Evolutionary conservation across 257 asterid genomes (phyloP).

Genomic region (Solanum commersonii): DNA sequence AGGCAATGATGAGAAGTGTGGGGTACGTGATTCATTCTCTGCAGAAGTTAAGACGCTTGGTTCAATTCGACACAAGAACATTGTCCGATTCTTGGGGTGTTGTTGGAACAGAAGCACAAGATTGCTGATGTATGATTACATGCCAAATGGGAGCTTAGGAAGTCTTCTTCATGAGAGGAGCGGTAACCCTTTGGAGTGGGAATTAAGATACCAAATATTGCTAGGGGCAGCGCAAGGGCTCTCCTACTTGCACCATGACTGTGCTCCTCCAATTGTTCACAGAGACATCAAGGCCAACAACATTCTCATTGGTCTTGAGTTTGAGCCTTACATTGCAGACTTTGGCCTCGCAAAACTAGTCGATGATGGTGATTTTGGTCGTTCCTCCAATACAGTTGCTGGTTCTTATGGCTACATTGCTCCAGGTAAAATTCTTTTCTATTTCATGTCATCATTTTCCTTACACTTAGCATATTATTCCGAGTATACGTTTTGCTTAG

Average conservation of each 20-base stretch:
- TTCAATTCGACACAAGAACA: conserved; percentile 40
- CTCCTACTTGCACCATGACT: conserved; percentile 38
- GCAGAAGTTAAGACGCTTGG: conserved; percentile 34
- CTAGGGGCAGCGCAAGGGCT: conserved; percentile 40
- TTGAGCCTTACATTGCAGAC: conserved; percentile 41
- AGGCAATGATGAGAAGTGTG: conserved; percentile 15
- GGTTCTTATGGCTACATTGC: conserved; percentile 47
- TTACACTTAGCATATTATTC: neutral
- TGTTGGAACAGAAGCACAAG: conserved; percentile 34
- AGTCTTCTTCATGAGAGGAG: conserved; percentile 33
- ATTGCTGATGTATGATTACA: conserved; percentile 40
- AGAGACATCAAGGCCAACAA: conserved; percentile 47
- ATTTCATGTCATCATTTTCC: neutral
- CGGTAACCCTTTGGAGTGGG: conserved; percentile 34
- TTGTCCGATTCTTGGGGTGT: conserved; percentile 34
- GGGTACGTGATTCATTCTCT: conserved; percentile 33
- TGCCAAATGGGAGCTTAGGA: conserved; percentile 43
- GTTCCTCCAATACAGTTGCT: conserved; percentile 34
- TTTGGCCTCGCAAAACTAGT: conserved; percentile 45
- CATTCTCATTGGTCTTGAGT: conserved; percentile 38
- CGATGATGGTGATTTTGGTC: conserved; percentile 30
- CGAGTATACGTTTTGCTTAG: neutral
- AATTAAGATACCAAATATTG: conserved; percentile 25
- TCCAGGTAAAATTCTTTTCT: conserved; percentile 16
- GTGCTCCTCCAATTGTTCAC: conserved; percentile 42